phyloP scores from a whole-genome alignment of 1,139 yeast genomes.

The Lodderomyces parapsilosis region DNA sequence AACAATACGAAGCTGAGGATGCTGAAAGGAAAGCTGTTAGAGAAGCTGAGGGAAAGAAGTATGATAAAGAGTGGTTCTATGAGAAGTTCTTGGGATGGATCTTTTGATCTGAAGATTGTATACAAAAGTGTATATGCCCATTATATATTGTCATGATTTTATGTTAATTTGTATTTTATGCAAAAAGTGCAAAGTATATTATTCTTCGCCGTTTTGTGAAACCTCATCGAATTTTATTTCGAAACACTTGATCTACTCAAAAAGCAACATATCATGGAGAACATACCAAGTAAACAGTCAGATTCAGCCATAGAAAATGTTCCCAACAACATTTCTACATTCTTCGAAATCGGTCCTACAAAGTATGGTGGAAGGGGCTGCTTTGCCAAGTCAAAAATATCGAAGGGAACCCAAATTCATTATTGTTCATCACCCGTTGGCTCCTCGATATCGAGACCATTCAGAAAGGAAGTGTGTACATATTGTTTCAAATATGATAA shows the following conservation, averaged over 20 bases:
- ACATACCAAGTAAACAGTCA: not conserved
- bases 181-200: not conserved
- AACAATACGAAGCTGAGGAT: conserved; percentile 44
- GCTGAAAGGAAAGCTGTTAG: conserved; percentile 27
- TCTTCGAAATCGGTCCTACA: conserved; percentile 41
- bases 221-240: not conserved
- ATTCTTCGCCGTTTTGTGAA: not conserved
- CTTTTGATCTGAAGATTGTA: conserved; percentile 9
- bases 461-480: conserved; percentile 65
- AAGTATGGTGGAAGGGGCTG: conserved; percentile 67
- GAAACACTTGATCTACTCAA: not conserved
- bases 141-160: too few relatives aligned
- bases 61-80: conserved; percentile 50
- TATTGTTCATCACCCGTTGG: conserved; percentile 44
- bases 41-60: conserved; percentile 46
- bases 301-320: conserved; percentile 4
- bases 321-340: conserved; percentile 21
- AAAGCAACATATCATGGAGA: not conserved
- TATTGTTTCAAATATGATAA: conserved; percentile 51
- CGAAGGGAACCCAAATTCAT: conserved; percentile 42
- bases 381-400: conserved; percentile 44
- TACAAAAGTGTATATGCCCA: too few relatives aligned
- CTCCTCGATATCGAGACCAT: conserved; percentile 50
- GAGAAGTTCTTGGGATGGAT: conserved; percentile 49
- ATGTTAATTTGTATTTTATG: too few relatives aligned